These are phyloP conservation scores for Aspergillus panamensis DNA, from an alignment of 495 filamentous ascomycete species.

Conservation along the genomic window DNA sequence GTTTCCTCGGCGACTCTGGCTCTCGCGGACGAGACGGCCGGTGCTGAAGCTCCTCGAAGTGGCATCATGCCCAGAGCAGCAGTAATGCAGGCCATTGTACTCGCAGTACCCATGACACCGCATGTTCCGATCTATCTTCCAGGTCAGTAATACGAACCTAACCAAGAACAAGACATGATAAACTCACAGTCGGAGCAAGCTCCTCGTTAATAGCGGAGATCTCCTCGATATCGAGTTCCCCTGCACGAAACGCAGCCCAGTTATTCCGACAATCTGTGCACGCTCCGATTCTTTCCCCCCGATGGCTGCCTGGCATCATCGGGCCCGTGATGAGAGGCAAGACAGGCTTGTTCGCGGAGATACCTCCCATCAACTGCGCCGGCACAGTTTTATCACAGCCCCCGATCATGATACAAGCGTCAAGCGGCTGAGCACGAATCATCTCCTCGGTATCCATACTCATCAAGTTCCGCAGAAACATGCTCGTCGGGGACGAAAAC, in stretches of 20 bases:
- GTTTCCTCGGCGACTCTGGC: conserved; percentile 62
- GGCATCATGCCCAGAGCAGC: conserved; percentile 64
- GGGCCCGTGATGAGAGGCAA: conserved; percentile 61
- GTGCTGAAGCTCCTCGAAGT: conserved; percentile 55
- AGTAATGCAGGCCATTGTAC: conserved; percentile 65
- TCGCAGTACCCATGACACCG: conserved; percentile 68
- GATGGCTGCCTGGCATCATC: conserved; percentile 64
- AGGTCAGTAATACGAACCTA: background rate
- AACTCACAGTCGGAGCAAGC: conserved; percentile 59
- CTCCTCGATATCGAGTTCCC: conserved; percentile 61
- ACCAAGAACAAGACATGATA: too few relatives aligned
- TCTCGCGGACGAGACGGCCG: conserved; percentile 62
- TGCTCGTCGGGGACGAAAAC: conserved; percentile 63
- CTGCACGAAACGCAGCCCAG: conserved; percentile 62
- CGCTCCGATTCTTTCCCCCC: conserved; percentile 56
- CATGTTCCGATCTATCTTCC: conserved; percentile 55
- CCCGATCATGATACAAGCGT: conserved; percentile 62
- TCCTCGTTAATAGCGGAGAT: conserved; percentile 65
- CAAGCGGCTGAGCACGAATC: conserved; percentile 61
- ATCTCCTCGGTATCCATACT: conserved; percentile 73
- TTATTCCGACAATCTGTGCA: conserved; percentile 67
- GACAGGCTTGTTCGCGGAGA: conserved; percentile 66
- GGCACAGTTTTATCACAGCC: conserved; percentile 69
- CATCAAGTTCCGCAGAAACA: conserved; percentile 67
- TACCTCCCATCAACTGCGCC: conserved; percentile 66